These are phyloP conservation scores for Fusarium sp. DNA, from an alignment of 2,329 filamentous ascomycete genomes.

Conservation along the genomic window DNA sequence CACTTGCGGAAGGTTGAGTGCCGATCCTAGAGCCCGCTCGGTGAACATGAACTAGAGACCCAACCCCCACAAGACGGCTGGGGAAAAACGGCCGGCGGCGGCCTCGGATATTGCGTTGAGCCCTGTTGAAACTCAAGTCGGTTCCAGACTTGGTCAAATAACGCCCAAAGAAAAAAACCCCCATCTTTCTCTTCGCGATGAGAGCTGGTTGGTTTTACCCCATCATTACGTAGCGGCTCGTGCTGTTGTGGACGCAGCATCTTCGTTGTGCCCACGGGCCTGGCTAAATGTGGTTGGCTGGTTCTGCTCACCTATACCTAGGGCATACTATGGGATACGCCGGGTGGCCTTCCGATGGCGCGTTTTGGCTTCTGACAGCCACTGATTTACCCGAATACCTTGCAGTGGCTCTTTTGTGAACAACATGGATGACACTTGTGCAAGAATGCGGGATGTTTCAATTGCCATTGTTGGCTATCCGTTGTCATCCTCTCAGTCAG, in stretches of 20 bases:
- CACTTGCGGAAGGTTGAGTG: background rate
- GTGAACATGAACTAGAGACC: constrained; percentile 2
- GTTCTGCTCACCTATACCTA: background rate
- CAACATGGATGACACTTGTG: background rate
- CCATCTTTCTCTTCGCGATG: constrained; percentile 36
- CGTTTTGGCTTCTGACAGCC: background rate
- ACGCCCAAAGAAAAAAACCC: constrained; percentile 24
- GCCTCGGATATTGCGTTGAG: constrained; percentile 11
- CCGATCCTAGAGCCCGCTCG: constrained; percentile 1
- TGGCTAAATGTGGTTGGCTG: constrained; percentile 8
- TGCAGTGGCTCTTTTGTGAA: background rate
- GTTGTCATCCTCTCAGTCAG: background rate
- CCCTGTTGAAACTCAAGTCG: background rate
- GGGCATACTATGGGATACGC: background rate
- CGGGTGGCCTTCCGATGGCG: constrained; percentile 10
- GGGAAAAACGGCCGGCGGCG: constrained; percentile 4
- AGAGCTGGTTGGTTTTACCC: constrained; percentile 31
- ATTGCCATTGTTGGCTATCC: background rate
- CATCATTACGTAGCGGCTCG: constrained; percentile 44
- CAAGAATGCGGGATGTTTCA: background rate
- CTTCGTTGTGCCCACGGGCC: constrained; percentile 12
- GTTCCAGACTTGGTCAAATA: constrained; percentile 2
- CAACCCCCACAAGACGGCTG: constrained; percentile 6
- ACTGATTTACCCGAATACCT: background rate
- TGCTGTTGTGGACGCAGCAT: constrained; percentile 18